Evolutionary conservation across 495 filamentous ascomycete species (phyloP).

Genomic region (Lasiosphaeria hispida): DNA sequence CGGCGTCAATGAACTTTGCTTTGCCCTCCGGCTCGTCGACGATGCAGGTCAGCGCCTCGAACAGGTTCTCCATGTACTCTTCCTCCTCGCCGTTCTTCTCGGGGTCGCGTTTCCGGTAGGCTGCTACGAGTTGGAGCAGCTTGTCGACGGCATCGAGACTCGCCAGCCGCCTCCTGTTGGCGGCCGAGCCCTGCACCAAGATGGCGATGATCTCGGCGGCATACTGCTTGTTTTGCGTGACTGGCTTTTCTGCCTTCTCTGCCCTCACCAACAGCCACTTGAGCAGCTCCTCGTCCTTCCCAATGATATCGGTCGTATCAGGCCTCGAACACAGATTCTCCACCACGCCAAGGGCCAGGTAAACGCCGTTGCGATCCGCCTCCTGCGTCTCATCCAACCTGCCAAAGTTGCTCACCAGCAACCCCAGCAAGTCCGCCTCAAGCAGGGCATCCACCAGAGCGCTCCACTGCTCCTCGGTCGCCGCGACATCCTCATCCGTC

Average conservation of each 20-base stretch:
- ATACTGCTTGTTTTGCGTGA: conserved; percentile 92
- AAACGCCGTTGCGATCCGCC: conserved; percentile 77
- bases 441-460: conserved; percentile 75
- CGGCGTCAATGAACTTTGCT: conserved; percentile 77
- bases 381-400: conserved; percentile 78
- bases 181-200: conserved; percentile 55
- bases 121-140: conserved; percentile 76
- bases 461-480: conserved; percentile 81
- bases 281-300: conserved; percentile 62
- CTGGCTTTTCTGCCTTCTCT: conserved; percentile 32
- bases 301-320: conserved; percentile 65
- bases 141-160: conserved; percentile 70
- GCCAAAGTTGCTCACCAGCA: conserved; percentile 80
- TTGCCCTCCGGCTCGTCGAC: conserved; percentile 77
- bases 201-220: conserved; percentile 90
- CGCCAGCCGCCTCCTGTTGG: conserved; percentile 66
- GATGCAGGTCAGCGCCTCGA: conserved; percentile 76
- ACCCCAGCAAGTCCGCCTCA: conserved; percentile 76
- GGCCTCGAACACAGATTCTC: conserved; percentile 78
- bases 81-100: conserved; percentile 84
- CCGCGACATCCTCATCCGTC: conserved; percentile 90
- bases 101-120: conserved; percentile 90
- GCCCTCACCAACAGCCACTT: conserved; percentile 71
- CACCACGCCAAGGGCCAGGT: conserved; percentile 77
- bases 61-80: conserved; percentile 91